Evolutionary conservation across 495 filamentous ascomycete genomes (phyloP), one percentile per base, ranked within the genome.

Genomic region (Pseudomonodictys pantanalensis): DNA sequence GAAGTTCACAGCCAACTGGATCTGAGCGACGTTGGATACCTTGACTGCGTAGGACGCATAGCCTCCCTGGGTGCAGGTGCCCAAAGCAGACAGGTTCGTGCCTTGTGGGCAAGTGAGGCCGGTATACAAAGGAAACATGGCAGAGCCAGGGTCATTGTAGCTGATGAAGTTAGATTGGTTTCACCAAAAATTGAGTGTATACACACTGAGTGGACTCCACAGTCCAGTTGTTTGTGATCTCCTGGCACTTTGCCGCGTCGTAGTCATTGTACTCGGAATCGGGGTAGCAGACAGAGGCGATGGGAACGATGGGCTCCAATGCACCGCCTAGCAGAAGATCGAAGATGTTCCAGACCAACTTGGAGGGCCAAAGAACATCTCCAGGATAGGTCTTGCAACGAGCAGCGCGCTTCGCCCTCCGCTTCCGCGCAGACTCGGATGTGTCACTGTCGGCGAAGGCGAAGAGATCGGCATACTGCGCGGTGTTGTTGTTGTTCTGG

Each of bases 21-120:
- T 52, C 22, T 65, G 56, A 6, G 55, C 56, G 45, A 59, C 61
- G 29, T 60, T 65, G 18, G 25, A 59, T n/a, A 56, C 61, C 22
- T 65, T 56, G 5, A 60, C 56, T 9, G 61, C 53, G 35, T 55
- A 56, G 20, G 67, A 73, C 4, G 80, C 78, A 67, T 81, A 86
- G 9, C 79, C 80, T n/a, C 83, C 83, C 30, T 80, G 70, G 0
- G 77, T 81, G 67, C 84, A 86, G 17, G 23, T 54, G 7, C 38
- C 20, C 28, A 51, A n/a, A 20, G 32, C n/a, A 8, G 33, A 17
- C 1, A 29, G 15, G 64, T 55, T 28, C 23, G 45, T 48, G 6
- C 29, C 33, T 39, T 32, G 47, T 2, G 41, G 32, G 35, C 50
- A 64, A 15, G 60, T 63, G 28, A 28, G 30, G 6, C 64, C 64